These are phyloP conservation scores for Nevesoporus exiguus DNA, from an alignment of 768 basidiomycete genomes.

Conservation along the genomic window DNA sequence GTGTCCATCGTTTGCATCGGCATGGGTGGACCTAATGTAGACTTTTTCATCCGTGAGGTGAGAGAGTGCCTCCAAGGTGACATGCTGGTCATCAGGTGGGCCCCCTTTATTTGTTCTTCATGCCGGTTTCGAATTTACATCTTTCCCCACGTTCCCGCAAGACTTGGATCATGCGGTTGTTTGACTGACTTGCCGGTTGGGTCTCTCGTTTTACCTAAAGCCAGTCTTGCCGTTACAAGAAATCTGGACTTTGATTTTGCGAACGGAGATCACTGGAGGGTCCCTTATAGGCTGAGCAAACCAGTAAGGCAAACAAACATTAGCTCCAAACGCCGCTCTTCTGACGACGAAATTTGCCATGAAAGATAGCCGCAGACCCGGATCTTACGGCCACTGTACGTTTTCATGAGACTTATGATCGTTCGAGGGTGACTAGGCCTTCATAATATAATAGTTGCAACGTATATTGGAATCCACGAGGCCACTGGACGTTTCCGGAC, in stretches of 20 bases:
- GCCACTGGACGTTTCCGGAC: slow-evolving; percentile 35
- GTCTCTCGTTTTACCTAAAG: slow-evolving; percentile 66
- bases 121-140: not conserved
- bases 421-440: slow-evolving; percentile 3
- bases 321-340: not conserved
- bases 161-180: slow-evolving; percentile 80
- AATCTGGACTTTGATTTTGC: slow-evolving; percentile 78
- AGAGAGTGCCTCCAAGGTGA: slow-evolving; percentile 69
- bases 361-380: slow-evolving; percentile 58
- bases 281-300: slow-evolving; percentile 66
- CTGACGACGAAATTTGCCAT: not conserved
- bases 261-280: slow-evolving; percentile 36
- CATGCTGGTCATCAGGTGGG: slow-evolving; percentile 49
- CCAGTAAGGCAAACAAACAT: slow-evolving; percentile 40
- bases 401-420: slow-evolving; percentile 2
- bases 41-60: slow-evolving; percentile 81
- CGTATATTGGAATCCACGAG: slow-evolving; percentile 43
- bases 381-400: slow-evolving; percentile 50
- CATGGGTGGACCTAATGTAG: slow-evolving; percentile 80
- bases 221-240: slow-evolving; percentile 63
- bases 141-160: slow-evolving; percentile 26
- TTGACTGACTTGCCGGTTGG: slow-evolving; percentile 69
- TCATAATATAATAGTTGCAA: slow-evolving; percentile 39
- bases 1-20: slow-evolving; percentile 77
- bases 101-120: not conserved